These are phyloP conservation scores for Hirsutella minnesotensis DNA, from an alignment of 2,329 filamentous ascomycete species.

Conservation along the genomic window DNA sequence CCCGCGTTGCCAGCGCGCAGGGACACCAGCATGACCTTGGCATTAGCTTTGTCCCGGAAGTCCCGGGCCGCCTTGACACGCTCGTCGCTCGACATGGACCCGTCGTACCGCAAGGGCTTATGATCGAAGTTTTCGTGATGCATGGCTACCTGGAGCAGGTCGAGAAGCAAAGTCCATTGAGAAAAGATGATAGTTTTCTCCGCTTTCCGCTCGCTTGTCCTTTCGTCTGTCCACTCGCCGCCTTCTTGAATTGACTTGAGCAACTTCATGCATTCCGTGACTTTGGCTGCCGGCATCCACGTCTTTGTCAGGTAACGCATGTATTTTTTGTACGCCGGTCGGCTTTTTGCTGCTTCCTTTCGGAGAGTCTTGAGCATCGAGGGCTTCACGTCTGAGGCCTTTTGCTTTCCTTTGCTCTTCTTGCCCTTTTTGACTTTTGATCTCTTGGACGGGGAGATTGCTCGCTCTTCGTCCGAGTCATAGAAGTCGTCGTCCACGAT, in stretches of 20 bases:
- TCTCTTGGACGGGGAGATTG: slow-evolving; percentile 30
- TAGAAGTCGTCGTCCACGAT: slow-evolving; percentile 20
- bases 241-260: slow-evolving; percentile 52
- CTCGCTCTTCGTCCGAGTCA: slow-evolving; percentile 22
- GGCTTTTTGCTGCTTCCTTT: slow-evolving; percentile 51
- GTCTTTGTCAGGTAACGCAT: slow-evolving; percentile 54
- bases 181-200: slow-evolving; percentile 68
- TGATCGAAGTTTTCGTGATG: slow-evolving; percentile 49
- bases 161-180: slow-evolving; percentile 66
- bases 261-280: slow-evolving; percentile 65
- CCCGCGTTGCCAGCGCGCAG: slow-evolving; percentile 74
- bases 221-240: no score
- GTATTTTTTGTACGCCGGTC: slow-evolving; percentile 55
- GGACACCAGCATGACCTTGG: slow-evolving; percentile 70
- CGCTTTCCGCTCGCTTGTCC: no score
- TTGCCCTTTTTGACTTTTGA: slow-evolving; percentile 14
- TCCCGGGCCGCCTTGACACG: slow-evolving; percentile 58
- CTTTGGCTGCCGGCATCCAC: slow-evolving; percentile 72
- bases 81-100: slow-evolving; percentile 57
- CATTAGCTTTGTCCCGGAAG: slow-evolving; percentile 52
- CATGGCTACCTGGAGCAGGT: slow-evolving; percentile 61
- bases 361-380: slow-evolving; percentile 54
- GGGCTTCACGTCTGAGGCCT: slow-evolving; percentile 30
- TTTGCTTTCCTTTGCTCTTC: slow-evolving; percentile 26
- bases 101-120: slow-evolving; percentile 64